Percentiles rank a stretch among this genome's conserved stretches.
Evolutionary conservation across 768 basidiomycete genomes (phyloP).

Genomic region (Russula olivacea): DNA sequence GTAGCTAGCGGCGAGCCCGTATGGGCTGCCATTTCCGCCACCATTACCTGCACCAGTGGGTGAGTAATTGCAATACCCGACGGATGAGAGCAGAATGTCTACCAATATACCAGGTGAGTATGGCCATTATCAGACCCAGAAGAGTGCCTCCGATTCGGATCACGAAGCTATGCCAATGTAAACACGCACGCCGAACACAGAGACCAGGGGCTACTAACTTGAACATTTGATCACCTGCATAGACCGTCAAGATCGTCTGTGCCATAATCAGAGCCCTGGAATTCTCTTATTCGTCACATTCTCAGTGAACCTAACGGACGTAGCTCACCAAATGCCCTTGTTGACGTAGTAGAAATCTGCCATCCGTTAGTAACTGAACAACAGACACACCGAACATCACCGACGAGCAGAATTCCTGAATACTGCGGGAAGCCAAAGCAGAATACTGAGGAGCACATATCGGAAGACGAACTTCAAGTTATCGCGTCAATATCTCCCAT

Average conservation of each 20-base stretch:
- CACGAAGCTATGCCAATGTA: constrained; percentile 33
- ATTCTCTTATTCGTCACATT: background rate
- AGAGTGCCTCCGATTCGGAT: constrained; percentile 44
- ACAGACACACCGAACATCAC: constrained; percentile 23
- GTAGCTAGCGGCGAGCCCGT: constrained; percentile 45
- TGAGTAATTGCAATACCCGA: background rate
- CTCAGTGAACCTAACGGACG: background rate
- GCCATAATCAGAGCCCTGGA: constrained; percentile 53
- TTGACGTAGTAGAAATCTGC: constrained; percentile 40
- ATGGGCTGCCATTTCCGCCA: constrained; percentile 45
- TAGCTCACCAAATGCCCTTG: constrained; percentile 42
- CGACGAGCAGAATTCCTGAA: constrained; percentile 39
- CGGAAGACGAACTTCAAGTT: constrained; percentile 44
- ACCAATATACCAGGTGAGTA: constrained; percentile 49
- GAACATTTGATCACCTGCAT: constrained; percentile 52
- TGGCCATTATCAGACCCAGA: constrained; percentile 41
- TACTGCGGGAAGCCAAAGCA: constrained; percentile 48
- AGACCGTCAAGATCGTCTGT: constrained; percentile 51
- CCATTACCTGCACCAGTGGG: constrained; percentile 34
- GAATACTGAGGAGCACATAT: constrained; percentile 43
- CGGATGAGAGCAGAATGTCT: background rate
- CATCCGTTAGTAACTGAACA: constrained; percentile 5
- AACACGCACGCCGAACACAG: background rate
- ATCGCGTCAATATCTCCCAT: constrained; percentile 1
- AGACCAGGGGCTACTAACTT: constrained; percentile 32